Percentiles rank a stretch among this genome's conserved stretches.
Evolutionary conservation across 805 yeast genomes (phyloP).

Genomic region (Debaryomyces prosopidis): DNA sequence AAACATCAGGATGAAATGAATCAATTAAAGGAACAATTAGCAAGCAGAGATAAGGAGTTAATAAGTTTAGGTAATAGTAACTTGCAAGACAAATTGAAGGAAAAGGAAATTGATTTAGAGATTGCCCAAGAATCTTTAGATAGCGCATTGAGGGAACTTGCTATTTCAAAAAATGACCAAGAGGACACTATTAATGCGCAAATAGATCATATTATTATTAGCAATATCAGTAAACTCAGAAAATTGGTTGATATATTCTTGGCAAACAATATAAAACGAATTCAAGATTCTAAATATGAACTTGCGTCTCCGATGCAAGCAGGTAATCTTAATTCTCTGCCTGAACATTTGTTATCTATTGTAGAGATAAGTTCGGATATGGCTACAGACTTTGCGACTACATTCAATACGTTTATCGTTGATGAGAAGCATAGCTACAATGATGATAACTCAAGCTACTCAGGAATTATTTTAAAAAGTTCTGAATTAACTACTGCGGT

Average conservation of each 20-base stretch:
- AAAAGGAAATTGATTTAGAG: conserved; percentile 77
- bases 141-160: conserved; percentile 62
- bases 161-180: conserved; percentile 48
- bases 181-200: conserved; percentile 58
- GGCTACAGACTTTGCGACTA: conserved; percentile 78
- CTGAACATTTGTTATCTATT: conserved; percentile 64
- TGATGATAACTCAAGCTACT: conserved; percentile 54
- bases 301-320: conserved; percentile 80
- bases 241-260: conserved; percentile 69
- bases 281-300: conserved; percentile 71
- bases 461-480: conserved; percentile 60
- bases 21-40: conserved; percentile 49
- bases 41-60: conserved; percentile 28
- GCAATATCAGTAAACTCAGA: conserved; percentile 50
- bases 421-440: conserved; percentile 60
- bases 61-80: conserved; percentile 22
- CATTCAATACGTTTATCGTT: conserved; percentile 71
- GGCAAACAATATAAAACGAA: conserved; percentile 63
- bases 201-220: conserved; percentile 52
- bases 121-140: conserved; percentile 79
- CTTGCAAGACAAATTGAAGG: conserved; percentile 51
- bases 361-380: conserved; percentile 68
- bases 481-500: conserved; percentile 63
- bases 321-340: conserved; percentile 75
- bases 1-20: conserved; percentile 66